Base-by-base conservation (phyloP, 2,329 filamentous ascomycete genomes). In the Phoma sp. region DNA sequence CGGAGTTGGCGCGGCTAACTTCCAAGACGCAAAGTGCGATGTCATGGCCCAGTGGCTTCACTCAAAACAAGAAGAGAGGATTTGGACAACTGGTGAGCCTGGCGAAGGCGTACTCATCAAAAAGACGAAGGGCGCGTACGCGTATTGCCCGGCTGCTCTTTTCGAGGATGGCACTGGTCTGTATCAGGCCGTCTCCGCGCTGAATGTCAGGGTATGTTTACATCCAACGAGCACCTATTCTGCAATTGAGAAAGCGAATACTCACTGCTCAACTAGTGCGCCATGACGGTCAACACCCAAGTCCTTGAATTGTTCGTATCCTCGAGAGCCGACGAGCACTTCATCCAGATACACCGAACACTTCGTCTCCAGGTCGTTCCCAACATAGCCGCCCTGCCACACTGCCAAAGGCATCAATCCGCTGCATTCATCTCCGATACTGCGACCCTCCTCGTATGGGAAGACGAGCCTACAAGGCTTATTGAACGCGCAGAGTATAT, bases 381-480 rank as follows among this genome's bases (percentile, higher is more conserved):
- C 2, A 81, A 81, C 43, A 81, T 88, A 52, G 75, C 77, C 2
- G 80, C 83, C 43, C 76, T 90, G 4, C 82, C 84, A 0, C 73
- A 78, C 22, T 88, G 85, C 5, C 83, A 90, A 55, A 93, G 91
- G 72, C 85, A 91, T 71, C 90, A 94, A 70, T 92, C 89, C 62
- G 90, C 90, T 12, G 90, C 91, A 7, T 93, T 94, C 70, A 82
- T 94, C 37, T 86, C 88, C 2, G 85, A 84, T 0, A 87, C 90
- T 58, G 85, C 85, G 4, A 78, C 93, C 5, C 78, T 95, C 1
- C 79, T 94, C 1, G 89, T 94, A 1, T 95, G 91, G 91, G 90
- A 94, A 62, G 90, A 94, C 62, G 89, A 93, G 52, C 85, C 90
- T 0, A 80, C 88, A 51, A 86, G 91, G 67, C 78, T 94, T 8